Percentiles rank a stretch among this genome's conserved stretches.
Evolutionary conservation across 2,329 filamentous ascomycete genomes (phyloP).

Genomic region (Fusarium pseudoanthophilum): DNA sequence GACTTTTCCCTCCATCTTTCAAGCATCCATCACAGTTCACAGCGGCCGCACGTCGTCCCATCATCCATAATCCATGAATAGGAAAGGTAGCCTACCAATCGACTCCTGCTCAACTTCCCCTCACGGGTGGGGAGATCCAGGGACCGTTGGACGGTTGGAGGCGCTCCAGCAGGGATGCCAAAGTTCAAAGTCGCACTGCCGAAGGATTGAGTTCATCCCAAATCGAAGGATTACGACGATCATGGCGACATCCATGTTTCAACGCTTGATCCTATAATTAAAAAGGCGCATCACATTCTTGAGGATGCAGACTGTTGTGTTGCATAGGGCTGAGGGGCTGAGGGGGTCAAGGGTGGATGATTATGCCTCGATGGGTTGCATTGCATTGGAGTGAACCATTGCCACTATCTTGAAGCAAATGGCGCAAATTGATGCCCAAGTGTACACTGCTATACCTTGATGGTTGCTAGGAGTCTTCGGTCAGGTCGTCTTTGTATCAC

Average conservation of each 20-base stretch:
- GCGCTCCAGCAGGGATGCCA: neutral
- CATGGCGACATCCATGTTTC: neutral
- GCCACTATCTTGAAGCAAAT: neutral
- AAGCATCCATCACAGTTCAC: neutral
- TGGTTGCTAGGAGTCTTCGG: neutral
- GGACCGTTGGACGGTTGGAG: conserved; percentile 3
- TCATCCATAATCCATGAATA: neutral
- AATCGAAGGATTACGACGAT: conserved; percentile 7
- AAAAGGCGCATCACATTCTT: neutral
- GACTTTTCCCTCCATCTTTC: neutral
- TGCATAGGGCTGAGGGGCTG: conserved; percentile 9
- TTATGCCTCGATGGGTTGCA: neutral
- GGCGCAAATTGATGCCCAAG: neutral
- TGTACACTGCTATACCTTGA: neutral
- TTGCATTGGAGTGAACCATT: neutral
- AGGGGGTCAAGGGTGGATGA: neutral
- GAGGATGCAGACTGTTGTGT: neutral
- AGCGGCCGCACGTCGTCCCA: neutral
- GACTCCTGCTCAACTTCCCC: neutral
- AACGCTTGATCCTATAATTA: neutral
- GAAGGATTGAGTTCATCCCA: conserved; percentile 3
- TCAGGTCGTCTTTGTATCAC: neutral
- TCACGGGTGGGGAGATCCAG: conserved; percentile 9
- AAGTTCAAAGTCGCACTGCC: conserved; percentile 1
- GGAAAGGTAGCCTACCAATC: neutral